Evolutionary conservation across 371 early-diverging fungal genomes (phyloP), one percentile per base, ranked within the genome.

Genomic region (Rhizopus arrhizus): DNA sequence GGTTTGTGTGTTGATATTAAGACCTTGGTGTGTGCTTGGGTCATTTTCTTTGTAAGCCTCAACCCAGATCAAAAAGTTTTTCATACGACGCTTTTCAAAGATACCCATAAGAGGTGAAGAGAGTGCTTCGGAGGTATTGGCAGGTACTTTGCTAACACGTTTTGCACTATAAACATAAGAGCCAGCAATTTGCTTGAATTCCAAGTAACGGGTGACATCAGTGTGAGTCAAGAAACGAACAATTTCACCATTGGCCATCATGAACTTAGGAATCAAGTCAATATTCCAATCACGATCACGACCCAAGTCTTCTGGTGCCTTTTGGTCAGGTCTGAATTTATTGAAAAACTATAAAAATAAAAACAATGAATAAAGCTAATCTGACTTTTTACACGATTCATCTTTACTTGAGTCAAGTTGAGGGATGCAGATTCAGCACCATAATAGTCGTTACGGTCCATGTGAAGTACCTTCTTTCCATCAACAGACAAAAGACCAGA

Each of bases 211-310:
- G 28, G 97, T 95, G 34, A 99, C 97, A 66, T 98, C 96, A 49
- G 99, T 95, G 77, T 98, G 93, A 56, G 86, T 85, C 59, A 93
- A 80, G 59, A 92, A 90, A 56, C 86, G 87, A 64, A 93, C 90
- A 48, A 97, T 84, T 59, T 92, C 91, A 55, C 94, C 97, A 67
- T 94, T 95, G 43, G 96, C 97, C 95, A 99, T 96, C 85, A 99
- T 93, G 76, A 99, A 97, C 84, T 99, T 99, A 64, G 99, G 99
- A 58, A 99, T 96, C 71, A 99, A 78, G 75, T 99, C 99, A 53
- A 99, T 87, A 81, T 93, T 96, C 80, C 91, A 99, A 80, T 99
- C 97, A 56, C 95, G 91, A 79, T 95, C 95, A 48, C 86, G 81
- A 32, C 97, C 98, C 53, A 93, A 83, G 33, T 69, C 58, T 6